Percentiles rank a stretch among this genome's conserved stretches.
Conservation (phyloP, 495 filamentous ascomycete genomes). For the Astrocystis sublimbata region DNA sequence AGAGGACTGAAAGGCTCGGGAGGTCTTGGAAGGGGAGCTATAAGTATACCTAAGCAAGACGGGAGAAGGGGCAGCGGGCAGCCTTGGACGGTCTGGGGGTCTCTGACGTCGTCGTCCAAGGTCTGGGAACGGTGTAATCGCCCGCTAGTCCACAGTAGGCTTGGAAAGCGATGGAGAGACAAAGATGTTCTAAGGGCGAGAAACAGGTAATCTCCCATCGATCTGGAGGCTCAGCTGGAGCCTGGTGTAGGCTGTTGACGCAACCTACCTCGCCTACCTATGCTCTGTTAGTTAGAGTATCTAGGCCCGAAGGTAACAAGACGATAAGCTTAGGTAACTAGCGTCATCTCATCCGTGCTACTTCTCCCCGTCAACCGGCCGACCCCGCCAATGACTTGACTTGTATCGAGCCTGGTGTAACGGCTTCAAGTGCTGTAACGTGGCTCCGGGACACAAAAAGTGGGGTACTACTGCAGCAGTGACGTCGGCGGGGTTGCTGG, state of each 20-base stretch:
- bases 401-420: too few species aligned
- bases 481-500: conserved; percentile 14
- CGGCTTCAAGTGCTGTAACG: not conserved
- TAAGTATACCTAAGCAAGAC: conserved; percentile 6
- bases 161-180: not conserved
- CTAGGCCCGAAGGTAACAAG: too few species aligned
- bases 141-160: conserved; percentile 8
- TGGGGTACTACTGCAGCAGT: conserved; percentile 1
- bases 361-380: not conserved
- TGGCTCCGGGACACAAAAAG: not conserved
- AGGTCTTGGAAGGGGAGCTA: not conserved
- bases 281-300: not conserved
- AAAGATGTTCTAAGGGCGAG: not conserved
- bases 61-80: not conserved
- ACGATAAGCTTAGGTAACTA: too few species aligned
- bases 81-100: not conserved
- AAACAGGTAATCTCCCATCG: not conserved
- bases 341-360: not conserved
- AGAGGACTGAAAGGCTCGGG: not conserved
- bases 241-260: conserved; percentile 9
- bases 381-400: too few species aligned
- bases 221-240: not conserved
- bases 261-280: too few species aligned
- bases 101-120: conserved; percentile 14
- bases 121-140: not conserved